Percentiles rank a stretch among this genome's conserved stretches.
phyloP scores from a whole-genome alignment of 169 alveolate genomes.

The Babesia caballi region DNA sequence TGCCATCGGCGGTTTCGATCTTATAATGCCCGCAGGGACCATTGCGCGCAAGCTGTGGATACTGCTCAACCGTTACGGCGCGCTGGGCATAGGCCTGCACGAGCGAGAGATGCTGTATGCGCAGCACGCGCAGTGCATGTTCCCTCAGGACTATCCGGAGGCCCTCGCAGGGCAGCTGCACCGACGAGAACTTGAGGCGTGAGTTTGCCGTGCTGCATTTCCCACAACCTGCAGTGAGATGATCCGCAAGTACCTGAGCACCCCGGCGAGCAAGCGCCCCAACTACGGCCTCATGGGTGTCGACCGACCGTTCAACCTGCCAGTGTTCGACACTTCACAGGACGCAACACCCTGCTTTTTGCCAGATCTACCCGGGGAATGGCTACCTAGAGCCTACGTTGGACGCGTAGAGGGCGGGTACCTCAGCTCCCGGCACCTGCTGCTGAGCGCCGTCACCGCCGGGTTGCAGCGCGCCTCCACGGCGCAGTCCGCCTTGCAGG shows the following conservation, averaged over 20 bases:
- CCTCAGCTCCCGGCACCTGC: constrained; percentile 9
- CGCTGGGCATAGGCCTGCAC: constrained; percentile 38
- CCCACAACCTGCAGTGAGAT: not conserved
- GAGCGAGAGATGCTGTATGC: constrained; percentile 47
- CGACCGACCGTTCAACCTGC: constrained; percentile 37
- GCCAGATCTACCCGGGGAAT: not conserved
- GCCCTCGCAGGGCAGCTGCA: constrained; percentile 45
- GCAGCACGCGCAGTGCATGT: constrained; percentile 19
- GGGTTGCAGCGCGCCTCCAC: not conserved
- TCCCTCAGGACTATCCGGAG: constrained; percentile 67
- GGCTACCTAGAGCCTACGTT: constrained; percentile 1
- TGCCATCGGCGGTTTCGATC: constrained; percentile 42
- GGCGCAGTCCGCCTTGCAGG: not conserved
- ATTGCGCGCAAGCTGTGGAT: constrained; percentile 54
- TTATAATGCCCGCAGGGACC: constrained; percentile 50
- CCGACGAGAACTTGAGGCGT: constrained; percentile 16
- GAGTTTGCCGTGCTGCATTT: not conserved
- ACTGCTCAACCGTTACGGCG: constrained; percentile 51
- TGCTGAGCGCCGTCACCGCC: constrained; percentile 16
- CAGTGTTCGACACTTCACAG: not conserved
- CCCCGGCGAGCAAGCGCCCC: constrained; percentile 55
- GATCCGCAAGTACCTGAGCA: constrained; percentile 10
- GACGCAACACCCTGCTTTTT: not conserved
- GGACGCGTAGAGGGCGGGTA: constrained; percentile 2
- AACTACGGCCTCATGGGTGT: constrained; percentile 53